Evolutionary conservation across 2,329 filamentous ascomycete genomes (phyloP), one percentile per base, ranked within the genome.

Genomic region (Parafenestella ontariensis): DNA sequence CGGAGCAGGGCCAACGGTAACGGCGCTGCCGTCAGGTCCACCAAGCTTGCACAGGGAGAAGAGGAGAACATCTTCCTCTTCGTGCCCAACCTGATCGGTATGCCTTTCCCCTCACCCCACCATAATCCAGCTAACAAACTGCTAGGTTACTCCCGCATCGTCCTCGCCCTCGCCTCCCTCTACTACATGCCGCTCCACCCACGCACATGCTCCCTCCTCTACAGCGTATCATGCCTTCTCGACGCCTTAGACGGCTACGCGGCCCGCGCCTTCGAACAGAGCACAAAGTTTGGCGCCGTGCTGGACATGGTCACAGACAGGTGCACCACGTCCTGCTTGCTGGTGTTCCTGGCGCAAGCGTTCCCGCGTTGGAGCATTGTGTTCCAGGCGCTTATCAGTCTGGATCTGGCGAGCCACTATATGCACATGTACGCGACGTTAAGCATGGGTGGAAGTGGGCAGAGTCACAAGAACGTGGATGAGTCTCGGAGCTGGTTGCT

Each of bases 141-240:
- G 5, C 17, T 1, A 83, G 81, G 81, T 58, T 83, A 83, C 69
- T 74, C 73, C 42, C 80, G 81, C 51, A 76, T 83, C 64, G 72
- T 83, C 45, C 79, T 83, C 64, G 92, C 93, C 67, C 81, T 97
- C 69, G 91, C 90, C 43, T 97, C 95, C 24, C 87, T 99, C 64
- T 96, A 98, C 82, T 99, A 97, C 82, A 99, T 99, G 95, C 94
- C 95, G 46, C 86, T 98, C 49, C 95, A 99, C 77, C 94, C 94
- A n/a, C 89, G 94, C 69, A 96, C 93, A 33, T 98, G 94, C 80
- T 93, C 91, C 54, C 77, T 93, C 45, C 86, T 96, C 49, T 99
- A 99, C 83, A 94, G 89, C 74, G 81, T 99, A 54, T 98, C 94
- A 23, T 98, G 95, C 76, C 85, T 98, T 40, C 89, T 99, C 62